Evolutionary conservation across 805 yeast genomes (phyloP), one percentile per base, ranked within the genome.

Genomic region (Blastobotrys robertii): DNA sequence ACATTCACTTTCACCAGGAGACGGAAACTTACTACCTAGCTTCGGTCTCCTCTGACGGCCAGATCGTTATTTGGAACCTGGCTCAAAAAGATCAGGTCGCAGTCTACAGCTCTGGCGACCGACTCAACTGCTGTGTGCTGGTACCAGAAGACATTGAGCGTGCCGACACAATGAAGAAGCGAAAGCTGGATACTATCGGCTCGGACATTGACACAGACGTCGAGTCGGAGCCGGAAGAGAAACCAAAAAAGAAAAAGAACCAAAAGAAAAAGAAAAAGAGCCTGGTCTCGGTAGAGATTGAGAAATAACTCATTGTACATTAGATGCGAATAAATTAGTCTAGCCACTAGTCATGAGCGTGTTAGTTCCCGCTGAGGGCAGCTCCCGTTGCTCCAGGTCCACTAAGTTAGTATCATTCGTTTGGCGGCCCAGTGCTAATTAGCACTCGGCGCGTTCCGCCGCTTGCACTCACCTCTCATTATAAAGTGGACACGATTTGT

Each of bases 41-140:
- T 0, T 81, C 95, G 2, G 84, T 87, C 9, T 84, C 96, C 0
- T 84, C 97, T 0, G 97, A 90, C 62, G 97, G 97, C 19, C 83
- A 76, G 55, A 81, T 90, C 41, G 94, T 92, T 6, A 83, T 90
- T 2, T 90, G 97, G 96, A 82, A 88, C 58, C 65, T 81, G 57
- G 58, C 64, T 1, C 55, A 66, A 2, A 71, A 73, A 53, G 94
- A 84, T 32, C 95, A 87, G 60, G 73, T 87, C 16, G 97, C 96
- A 0, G 92, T 86, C 2, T 90, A 87, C 59, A 85, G 81, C 50
- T 74, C 90, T 14, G 94, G 94, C 9, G 97, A 92, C 64, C 73
- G 98, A 56, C 72, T 92, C 49, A 90, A 85, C 60, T 90, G 96
- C 65, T 79, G 87, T 15, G 73, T 81, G 10, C 72, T 83, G 42